phyloP scores from a whole-genome alignment of 768 basidiomycete genomes.

The Kondoa malvinella region DNA sequence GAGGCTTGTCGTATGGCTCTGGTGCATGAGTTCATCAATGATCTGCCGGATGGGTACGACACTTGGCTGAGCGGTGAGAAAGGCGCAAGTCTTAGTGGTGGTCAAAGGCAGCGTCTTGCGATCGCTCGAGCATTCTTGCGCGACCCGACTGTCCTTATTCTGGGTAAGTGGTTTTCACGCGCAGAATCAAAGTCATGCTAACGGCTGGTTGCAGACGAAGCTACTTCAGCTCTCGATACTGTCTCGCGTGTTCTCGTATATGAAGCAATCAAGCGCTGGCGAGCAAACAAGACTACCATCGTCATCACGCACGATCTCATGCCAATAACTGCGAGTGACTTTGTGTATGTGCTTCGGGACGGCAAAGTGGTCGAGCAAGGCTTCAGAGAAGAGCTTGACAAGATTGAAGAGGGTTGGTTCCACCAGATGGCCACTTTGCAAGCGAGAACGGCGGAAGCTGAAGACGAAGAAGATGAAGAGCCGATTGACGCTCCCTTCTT shows the following conservation, averaged over 20 bases:
- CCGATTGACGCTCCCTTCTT: slow-evolving; percentile 28
- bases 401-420: slow-evolving; percentile 47
- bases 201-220: slow-evolving; percentile 33
- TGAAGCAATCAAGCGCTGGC: slow-evolving; percentile 46
- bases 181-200: slow-evolving; percentile 19
- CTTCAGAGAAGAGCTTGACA: slow-evolving; percentile 60
- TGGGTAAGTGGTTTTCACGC: slow-evolving; percentile 45
- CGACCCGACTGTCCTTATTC: slow-evolving; percentile 72
- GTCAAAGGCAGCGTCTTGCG: slow-evolving; percentile 77
- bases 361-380: slow-evolving; percentile 75
- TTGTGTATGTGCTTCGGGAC: slow-evolving; percentile 76
- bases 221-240: slow-evolving; percentile 51
- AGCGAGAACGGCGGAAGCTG: slow-evolving; percentile 33
- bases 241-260: slow-evolving; percentile 74
- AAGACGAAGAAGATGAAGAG: slow-evolving; percentile 32
- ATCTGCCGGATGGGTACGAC: slow-evolving; percentile 75
- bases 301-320: slow-evolving; percentile 91
- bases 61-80: slow-evolving; percentile 51
- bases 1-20: slow-evolving; percentile 68
- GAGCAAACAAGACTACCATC: slow-evolving; percentile 64
- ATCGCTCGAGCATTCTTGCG: slow-evolving; percentile 71
- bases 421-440: slow-evolving; percentile 48
- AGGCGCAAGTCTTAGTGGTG: slow-evolving; percentile 57
- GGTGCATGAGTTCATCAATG: slow-evolving; percentile 68
- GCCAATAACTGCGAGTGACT: slow-evolving; percentile 57